Evolutionary conservation across 164 flowering plant genomes (phyloP), one percentile per base, ranked within the genome.

Genomic region (Echeveria elegans): DNA sequence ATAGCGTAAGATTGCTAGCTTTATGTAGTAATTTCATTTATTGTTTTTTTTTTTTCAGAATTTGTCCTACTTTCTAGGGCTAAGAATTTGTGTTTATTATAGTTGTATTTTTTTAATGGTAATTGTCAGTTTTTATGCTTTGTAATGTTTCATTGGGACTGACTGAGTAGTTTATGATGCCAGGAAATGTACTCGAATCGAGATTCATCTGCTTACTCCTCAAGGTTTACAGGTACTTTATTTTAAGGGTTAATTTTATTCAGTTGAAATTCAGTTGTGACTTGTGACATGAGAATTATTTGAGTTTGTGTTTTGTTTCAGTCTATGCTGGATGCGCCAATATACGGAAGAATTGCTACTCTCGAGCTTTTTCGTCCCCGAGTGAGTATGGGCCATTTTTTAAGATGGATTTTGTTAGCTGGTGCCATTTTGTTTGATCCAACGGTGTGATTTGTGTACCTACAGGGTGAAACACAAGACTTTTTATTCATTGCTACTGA

Each of bases 331-430:
- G 99, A 94, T 80, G 96, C 89, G 65, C 99, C 99, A 37, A 85
- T 94, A 69, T 94, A 94, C 75, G 97, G 99, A 75, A 87, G 99
- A 82, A 94, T 94, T 74, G 97, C 99, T 48, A 94, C 99, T 10
- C 92, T 94, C 41, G 94, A 91, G 73, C 97, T 94, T 70, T 94
- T 94, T 65, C 97, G 97, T n/a, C 97, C 99, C 60, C 93, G 89
- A 82, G 99, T 94, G 77, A 88, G 99, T 85, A n/a, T n/a, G n/a
- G n/a, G n/a, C n/a, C n/a, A n/a, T n/a, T n/a, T n/a, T n/a, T n/a
- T n/a, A n/a, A n/a, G n/a, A n/a, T n/a, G n/a, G n/a, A n/a, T 36
- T 50, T 50, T 21, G 56, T n/a, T 50, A 50, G 7, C 26, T 5
- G 5, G 1, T 21, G 37, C 26, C 26, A n/a, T 21, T 50, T 9